phyloP scores from a whole-genome alignment of 2,329 filamentous ascomycete genomes.

The Cladosporium velox region DNA sequence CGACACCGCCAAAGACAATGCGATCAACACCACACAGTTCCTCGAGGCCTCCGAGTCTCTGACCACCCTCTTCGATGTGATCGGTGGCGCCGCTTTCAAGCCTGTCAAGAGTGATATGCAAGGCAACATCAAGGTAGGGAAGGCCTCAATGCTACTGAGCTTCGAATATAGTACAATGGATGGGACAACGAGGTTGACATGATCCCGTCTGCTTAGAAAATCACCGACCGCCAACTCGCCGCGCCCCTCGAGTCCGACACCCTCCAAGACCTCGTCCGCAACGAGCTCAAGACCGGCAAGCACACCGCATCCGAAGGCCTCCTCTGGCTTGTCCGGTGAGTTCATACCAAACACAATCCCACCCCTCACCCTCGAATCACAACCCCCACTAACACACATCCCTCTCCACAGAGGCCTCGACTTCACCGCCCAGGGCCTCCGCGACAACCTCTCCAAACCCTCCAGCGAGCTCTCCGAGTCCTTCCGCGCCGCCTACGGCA shows the following conservation, averaged over 20 bases:
- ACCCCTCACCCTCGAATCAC: background rate
- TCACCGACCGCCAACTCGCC: conserved; percentile 77
- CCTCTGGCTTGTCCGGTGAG: conserved; percentile 84
- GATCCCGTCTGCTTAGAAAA: conserved; percentile 65
- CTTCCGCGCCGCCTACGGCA: conserved; percentile 82
- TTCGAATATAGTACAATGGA: background rate
- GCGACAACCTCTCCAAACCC: conserved; percentile 69
- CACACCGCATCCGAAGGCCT: conserved; percentile 86
- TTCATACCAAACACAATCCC: conserved; percentile 9
- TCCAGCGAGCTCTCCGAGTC: conserved; percentile 77
- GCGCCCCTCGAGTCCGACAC: conserved; percentile 78
- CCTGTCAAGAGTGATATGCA: conserved; percentile 90
- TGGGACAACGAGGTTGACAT: background rate
- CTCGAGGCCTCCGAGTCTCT: conserved; percentile 87
- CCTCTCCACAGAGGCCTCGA: conserved; percentile 71
- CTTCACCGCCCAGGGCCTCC: conserved; percentile 85
- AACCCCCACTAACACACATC: background rate
- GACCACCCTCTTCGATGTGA: conserved; percentile 75
- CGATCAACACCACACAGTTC: conserved; percentile 78
- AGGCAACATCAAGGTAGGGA: conserved; percentile 82
- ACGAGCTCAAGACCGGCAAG: conserved; percentile 88
- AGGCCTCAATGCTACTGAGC: background rate
- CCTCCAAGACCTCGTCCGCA: conserved; percentile 79
- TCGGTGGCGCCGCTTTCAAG: conserved; percentile 73
- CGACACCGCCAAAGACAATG: conserved; percentile 69